These are phyloP conservation scores for Collybia sordida DNA, from an alignment of 768 basidiomycete species.

Conservation along the genomic window DNA sequence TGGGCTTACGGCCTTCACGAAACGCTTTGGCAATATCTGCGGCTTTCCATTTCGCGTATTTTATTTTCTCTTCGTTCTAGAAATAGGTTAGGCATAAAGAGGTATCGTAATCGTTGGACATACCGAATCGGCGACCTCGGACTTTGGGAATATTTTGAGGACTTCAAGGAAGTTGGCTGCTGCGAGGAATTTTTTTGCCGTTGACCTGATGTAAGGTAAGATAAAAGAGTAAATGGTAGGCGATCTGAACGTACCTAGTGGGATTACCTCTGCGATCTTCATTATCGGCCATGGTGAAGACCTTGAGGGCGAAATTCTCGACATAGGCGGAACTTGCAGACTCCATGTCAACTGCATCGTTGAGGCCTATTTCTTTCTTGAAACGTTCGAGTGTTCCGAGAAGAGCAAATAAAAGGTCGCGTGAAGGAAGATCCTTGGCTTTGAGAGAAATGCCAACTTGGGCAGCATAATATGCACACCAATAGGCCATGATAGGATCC, in stretches of 20 bases:
- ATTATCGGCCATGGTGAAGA: constrained; percentile 89
- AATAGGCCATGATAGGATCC: constrained; percentile 90
- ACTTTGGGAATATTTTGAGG: constrained; percentile 70
- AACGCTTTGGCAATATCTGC: constrained; percentile 92
- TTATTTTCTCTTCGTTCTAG: constrained; percentile 84
- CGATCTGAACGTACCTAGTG: constrained; percentile 55
- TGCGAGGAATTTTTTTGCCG: constrained; percentile 93
- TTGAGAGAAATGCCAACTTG: constrained; percentile 82
- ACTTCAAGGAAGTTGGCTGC: constrained; percentile 95
- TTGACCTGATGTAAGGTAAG: constrained; percentile 50
- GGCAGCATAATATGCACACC: constrained; percentile 95
- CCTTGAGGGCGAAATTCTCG: constrained; percentile 90
- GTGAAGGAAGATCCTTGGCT: constrained; percentile 60
- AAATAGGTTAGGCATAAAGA: neutral
- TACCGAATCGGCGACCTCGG: constrained; percentile 58
- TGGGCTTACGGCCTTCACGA: constrained; percentile 87
- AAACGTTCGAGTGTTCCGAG: constrained; percentile 78
- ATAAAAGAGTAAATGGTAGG: neutral
- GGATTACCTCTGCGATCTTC: constrained; percentile 82
- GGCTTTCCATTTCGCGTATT: constrained; percentile 97
- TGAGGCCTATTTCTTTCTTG: constrained; percentile 71
- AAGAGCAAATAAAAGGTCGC: constrained; percentile 69
- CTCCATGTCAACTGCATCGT: constrained; percentile 84
- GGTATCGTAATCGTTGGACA: too few relatives aligned
- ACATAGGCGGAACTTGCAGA: constrained; percentile 84